Percentiles rank a stretch among this genome's conserved stretches.
These are phyloP conservation scores for Metschnikowia vanudenii DNA, from an alignment of 805 yeast genomes.

Conservation along the genomic window DNA sequence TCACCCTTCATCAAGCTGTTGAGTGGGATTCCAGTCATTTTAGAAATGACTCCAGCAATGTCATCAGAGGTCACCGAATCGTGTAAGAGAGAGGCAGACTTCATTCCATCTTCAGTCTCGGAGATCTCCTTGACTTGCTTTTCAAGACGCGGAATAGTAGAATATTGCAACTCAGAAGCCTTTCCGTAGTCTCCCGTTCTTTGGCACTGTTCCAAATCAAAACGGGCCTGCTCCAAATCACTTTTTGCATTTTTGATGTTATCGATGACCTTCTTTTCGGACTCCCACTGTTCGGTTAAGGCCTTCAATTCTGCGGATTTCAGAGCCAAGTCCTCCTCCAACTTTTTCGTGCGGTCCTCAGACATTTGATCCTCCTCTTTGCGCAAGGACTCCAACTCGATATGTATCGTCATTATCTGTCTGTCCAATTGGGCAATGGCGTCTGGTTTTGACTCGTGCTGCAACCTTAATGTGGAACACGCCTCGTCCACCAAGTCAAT, in stretches of 20 bases:
- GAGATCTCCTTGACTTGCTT: slow-evolving; percentile 52
- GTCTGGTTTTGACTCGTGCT: slow-evolving; percentile 97
- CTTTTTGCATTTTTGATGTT: slow-evolving; percentile 75
- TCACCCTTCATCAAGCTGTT: slow-evolving; percentile 91
- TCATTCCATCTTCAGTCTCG: slow-evolving; percentile 31
- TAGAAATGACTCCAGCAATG: slow-evolving; percentile 85
- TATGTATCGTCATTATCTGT: slow-evolving; percentile 87
- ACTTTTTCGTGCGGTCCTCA: slow-evolving; percentile 67
- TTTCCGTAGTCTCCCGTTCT: slow-evolving; percentile 81
- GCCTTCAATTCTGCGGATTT: slow-evolving; percentile 67
- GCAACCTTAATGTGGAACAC: slow-evolving; percentile 89
- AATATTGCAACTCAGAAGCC: slow-evolving; percentile 88
- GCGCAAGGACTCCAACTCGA: slow-evolving; percentile 88
- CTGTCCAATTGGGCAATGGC: slow-evolving; percentile 87
- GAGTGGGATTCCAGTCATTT: slow-evolving; percentile 95
- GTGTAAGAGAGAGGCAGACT: slow-evolving; percentile 53
- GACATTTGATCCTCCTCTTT: slow-evolving; percentile 90
- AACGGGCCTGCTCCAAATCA: slow-evolving; percentile 78
- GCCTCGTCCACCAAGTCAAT: slow-evolving; percentile 97
- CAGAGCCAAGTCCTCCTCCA: slow-evolving; percentile 62
- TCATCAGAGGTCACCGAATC: slow-evolving; percentile 94
- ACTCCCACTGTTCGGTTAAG: slow-evolving; percentile 82
- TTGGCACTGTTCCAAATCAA: slow-evolving; percentile 78
- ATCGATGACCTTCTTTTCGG: slow-evolving; percentile 75
- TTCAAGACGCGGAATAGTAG: slow-evolving; percentile 81